Base-by-base conservation (phyloP, 2,329 filamentous ascomycete genomes). In the Lecanicillium sp. region DNA sequence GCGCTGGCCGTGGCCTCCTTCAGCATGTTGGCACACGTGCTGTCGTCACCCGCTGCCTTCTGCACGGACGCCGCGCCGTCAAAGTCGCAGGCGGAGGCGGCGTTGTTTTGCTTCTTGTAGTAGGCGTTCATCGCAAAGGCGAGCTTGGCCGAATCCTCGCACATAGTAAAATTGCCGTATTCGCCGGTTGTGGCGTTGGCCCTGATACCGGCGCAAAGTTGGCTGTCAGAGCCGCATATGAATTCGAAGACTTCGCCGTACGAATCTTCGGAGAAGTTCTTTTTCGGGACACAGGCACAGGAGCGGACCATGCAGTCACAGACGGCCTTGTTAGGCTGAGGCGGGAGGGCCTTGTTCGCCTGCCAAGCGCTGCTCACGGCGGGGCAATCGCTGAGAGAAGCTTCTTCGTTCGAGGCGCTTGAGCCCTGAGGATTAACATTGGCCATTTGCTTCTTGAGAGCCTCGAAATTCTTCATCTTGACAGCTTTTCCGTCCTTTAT, bases 231-330 rank as follows among this genome's bases (percentile, higher is more conserved):
- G 48, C 80, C 84, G 68, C 87, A 93, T 66, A 91, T 78, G 65
- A 72, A 82, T 63, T 73, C 74, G 67, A 97, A 97, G 56, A 93
- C 77, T 14, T 75, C 69, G 42, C 77, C 78, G 59, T 81, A 85
- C 48, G 80, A 69, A 44, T 82, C 72, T 41, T 71, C 63, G 54
- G 76, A 69, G 23, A 89, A 69, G 57, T 68, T 67, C 38, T 74
- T 66, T 38, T 77, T 72, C 52, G 88, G 80, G 24, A 77, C 76
- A 70, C 93, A 98, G 51, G 72, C 70, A 49, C 94, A 71, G 36
- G 80, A 81, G 54, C 78, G 72, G 66, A 80, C 78, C 87, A 95
- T 95, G 79, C 93, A 98, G 49, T 74, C 67, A 77, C 93, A 97
- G 39, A 95, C 82, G 38, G 80, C 62, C 36, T 78, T 62, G 70